Base-by-base conservation (phyloP, 495 filamentous ascomycete genomes). In the Podospora sp. region DNA sequence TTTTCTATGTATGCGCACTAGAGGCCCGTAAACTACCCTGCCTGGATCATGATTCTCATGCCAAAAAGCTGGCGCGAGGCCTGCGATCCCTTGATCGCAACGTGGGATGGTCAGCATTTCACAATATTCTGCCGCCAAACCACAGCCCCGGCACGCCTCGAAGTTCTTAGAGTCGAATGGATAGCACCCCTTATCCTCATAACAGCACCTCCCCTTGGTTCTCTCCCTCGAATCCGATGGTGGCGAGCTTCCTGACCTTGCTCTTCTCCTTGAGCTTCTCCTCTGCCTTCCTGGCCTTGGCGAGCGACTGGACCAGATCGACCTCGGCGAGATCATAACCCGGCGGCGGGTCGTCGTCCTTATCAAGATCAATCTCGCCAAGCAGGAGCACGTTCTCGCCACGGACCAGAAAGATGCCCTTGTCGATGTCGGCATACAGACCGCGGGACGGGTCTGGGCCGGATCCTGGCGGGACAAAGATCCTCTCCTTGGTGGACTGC, bases 351-450 rank as follows among this genome's bases (percentile, higher is more conserved):
- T 96, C 88, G 77, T 98, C 94, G 78, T 98, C 94, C 71, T 90
- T 93, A 79, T 98, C 94, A 20, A 97, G 86, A 72, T 98, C 94
- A 77, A 98, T 96, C 83, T 98, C 94, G 52, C 94, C 94, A 4
- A 98, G 80, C 58, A 98, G 78, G 29, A 96, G 79, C 9, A 97
- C 93, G 72, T 98, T 98, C 83, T 98, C 94, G 49, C 94, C 94
- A 20, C 94, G 85, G 20, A 98, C 92, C 22, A 98, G 82, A 75
- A 92, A 97, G 66, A 96, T 86, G 20, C 94, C 94, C 26, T 91
- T 87, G 0, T 86, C 81, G 50, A 95, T 84, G 75, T 96, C 92
- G 50, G 91, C 92, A 74, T 93, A 98, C 33, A 81, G 57, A 80
- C 84, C 72, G n/a, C 71, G 75, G 25, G 69, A 20, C 65, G 71